These are phyloP conservation scores for Phytophthora idaei DNA, from an alignment of 352 stramenopile species.

Conservation along the genomic window DNA sequence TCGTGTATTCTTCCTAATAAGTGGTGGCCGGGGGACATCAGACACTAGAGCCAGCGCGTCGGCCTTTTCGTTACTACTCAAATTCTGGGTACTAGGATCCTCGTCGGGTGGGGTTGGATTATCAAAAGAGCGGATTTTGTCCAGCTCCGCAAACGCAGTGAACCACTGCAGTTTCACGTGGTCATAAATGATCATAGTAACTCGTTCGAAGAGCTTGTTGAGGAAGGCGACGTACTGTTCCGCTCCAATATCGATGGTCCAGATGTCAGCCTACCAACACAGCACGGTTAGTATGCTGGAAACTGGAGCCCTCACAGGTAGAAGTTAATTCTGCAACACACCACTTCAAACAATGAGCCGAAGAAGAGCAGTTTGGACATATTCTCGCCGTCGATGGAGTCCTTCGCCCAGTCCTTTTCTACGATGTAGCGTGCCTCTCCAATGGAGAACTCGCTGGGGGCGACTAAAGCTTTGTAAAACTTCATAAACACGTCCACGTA, in stretches of 20 bases:
- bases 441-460: constrained; percentile 75
- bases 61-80: constrained; percentile 10
- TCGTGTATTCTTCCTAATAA: constrained; percentile 20
- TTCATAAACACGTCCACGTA: constrained; percentile 86
- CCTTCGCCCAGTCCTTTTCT: constrained; percentile 74
- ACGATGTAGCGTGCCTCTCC: constrained; percentile 72
- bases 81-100: constrained; percentile 16
- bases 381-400: constrained; percentile 48
- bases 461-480: constrained; percentile 80
- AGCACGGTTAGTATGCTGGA: neutral
- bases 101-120: constrained; percentile 34
- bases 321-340: constrained; percentile 10
- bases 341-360: constrained; percentile 77
- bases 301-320: neutral
- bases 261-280: constrained; percentile 66
- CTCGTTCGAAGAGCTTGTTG: constrained; percentile 76
- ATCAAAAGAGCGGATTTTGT: constrained; percentile 69
- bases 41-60: neutral
- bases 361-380: constrained; percentile 75
- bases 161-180: constrained; percentile 68
- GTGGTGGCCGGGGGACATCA: constrained; percentile 14
- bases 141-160: constrained; percentile 74
- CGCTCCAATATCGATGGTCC: constrained; percentile 68
- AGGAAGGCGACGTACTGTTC: constrained; percentile 74
- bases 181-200: constrained; percentile 80